phyloP scores from a whole-genome alignment of 805 yeast genomes.

The Schwanniomyces sp. region DNA sequence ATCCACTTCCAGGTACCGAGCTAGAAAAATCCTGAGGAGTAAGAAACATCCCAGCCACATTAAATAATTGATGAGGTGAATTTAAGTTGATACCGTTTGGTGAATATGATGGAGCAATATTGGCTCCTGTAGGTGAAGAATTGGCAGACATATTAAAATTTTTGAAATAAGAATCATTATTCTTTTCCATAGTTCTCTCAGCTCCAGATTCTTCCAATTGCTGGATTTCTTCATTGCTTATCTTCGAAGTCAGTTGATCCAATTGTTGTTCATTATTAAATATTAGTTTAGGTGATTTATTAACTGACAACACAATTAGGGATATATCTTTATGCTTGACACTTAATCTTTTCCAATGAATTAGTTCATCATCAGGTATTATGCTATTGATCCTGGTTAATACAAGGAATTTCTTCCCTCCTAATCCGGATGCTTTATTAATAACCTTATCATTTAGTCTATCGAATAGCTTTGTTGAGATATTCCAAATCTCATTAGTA shows the following conservation, averaged over 20 bases:
- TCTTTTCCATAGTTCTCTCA: background rate
- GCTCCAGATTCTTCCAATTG: background rate
- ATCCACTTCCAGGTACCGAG: constrained; percentile 2
- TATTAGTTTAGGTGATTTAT: constrained; percentile 51
- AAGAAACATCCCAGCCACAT: constrained; percentile 30
- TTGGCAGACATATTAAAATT: constrained; percentile 14
- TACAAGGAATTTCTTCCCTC: constrained; percentile 61
- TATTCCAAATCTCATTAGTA: constrained; percentile 66
- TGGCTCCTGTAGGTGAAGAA: constrained; percentile 21
- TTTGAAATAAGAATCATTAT: constrained; percentile 5
- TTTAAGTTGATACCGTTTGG: constrained; percentile 26
- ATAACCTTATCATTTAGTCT: constrained; percentile 32
- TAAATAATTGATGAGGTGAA: constrained; percentile 38
- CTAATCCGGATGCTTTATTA: constrained; percentile 30
- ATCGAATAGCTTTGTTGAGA: constrained; percentile 48
- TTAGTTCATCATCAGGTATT: constrained; percentile 77
- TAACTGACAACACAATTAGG: constrained; percentile 69
- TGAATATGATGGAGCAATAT: constrained; percentile 30
- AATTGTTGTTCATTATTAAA: constrained; percentile 9
- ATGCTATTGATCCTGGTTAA: constrained; percentile 70
- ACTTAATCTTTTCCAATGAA: constrained; percentile 76
- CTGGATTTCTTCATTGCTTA: background rate
- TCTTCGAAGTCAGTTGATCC: background rate
- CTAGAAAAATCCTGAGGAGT: constrained; percentile 26
- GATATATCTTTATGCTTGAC: constrained; percentile 56